phyloP scores from a whole-genome alignment of 768 basidiomycete species.

The Favolaschia claudopus region DNA sequence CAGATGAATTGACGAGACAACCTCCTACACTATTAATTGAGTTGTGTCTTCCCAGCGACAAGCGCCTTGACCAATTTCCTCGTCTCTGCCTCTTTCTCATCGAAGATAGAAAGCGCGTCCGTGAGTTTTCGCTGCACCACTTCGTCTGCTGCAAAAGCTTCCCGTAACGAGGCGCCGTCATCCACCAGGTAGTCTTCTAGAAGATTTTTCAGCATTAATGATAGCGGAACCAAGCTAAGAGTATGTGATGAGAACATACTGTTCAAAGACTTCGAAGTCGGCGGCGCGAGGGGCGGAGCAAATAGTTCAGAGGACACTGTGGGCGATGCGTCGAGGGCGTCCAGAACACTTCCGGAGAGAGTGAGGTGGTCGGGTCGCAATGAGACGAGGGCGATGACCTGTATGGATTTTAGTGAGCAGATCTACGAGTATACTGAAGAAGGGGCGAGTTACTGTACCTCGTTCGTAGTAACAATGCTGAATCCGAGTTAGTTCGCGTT shows the following conservation, averaged over 20 bases:
- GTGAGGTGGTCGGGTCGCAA: slow-evolving; percentile 53
- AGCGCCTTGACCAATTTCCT: slow-evolving; percentile 35
- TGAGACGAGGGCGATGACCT: slow-evolving; percentile 51
- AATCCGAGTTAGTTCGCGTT: background rate
- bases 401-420: background rate
- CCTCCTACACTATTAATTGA: too few species aligned
- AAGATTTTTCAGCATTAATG: slow-evolving; percentile 2
- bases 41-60: too few species aligned
- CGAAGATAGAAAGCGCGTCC: slow-evolving; percentile 55
- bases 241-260: background rate
- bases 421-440: too few species aligned
- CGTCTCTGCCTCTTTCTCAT: slow-evolving; percentile 49
- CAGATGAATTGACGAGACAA: too few species aligned
- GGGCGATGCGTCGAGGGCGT: slow-evolving; percentile 41
- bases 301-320: slow-evolving; percentile 25
- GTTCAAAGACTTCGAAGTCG: background rate
- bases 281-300: background rate
- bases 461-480: slow-evolving; percentile 49
- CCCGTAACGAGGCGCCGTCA: slow-evolving; percentile 40
- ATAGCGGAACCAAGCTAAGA: background rate
- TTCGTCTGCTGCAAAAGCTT: slow-evolving; percentile 44
- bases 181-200: slow-evolving; percentile 44
- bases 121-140: slow-evolving; percentile 51
- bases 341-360: slow-evolving; percentile 48
- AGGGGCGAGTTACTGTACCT: slow-evolving; percentile 40